A percentile compares a stretch with the other conserved stretches of the same genome.
Evolutionary conservation across 2,329 filamentous ascomycete species (phyloP).

Genomic region (Xenoacremonium recifei): DNA sequence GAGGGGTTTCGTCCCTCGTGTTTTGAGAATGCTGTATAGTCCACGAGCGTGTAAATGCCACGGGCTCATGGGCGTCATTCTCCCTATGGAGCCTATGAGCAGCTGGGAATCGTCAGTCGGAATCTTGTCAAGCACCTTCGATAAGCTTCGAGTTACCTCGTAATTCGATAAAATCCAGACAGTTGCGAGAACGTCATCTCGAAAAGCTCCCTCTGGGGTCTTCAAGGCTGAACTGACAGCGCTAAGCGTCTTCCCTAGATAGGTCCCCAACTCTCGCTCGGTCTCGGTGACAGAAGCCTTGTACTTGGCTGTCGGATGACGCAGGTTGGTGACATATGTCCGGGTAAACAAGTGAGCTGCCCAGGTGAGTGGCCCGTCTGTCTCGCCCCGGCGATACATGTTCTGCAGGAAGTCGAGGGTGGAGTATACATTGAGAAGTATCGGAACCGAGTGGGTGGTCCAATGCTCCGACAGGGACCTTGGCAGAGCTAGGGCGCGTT

Average conservation of each 20-base stretch:
- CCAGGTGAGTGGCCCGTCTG: constrained; percentile 36
- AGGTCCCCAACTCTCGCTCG: constrained; percentile 32
- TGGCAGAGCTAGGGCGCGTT: constrained; percentile 10
- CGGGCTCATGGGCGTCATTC: constrained; percentile 24
- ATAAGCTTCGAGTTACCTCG: constrained; percentile 30
- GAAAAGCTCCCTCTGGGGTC: constrained; percentile 23
- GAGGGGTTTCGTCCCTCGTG: constrained; percentile 29
- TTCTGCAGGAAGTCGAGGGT: constrained; percentile 33
- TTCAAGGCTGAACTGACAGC: constrained; percentile 37
- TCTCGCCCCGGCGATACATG: constrained; percentile 22
- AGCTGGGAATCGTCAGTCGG: constrained; percentile 24
- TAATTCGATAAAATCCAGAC: constrained; percentile 41
- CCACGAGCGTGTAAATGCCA: constrained; percentile 39
- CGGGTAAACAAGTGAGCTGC: constrained; percentile 40
- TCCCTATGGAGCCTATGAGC: constrained; percentile 35
- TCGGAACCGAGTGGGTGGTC: constrained; percentile 38
- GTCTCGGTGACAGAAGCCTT: constrained; percentile 23
- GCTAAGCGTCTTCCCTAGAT: constrained; percentile 36
- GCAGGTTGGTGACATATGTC: constrained; percentile 38
- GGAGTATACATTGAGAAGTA: constrained; percentile 38
- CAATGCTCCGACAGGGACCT: constrained; percentile 34
- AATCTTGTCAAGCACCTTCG: background rate
- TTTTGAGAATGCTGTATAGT: constrained; percentile 35
- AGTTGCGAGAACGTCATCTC: constrained; percentile 37
- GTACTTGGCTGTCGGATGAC: constrained; percentile 29